phyloP scores from a whole-genome alignment of 2,329 filamentous ascomycete species.

The Aspergillus versicolor region DNA sequence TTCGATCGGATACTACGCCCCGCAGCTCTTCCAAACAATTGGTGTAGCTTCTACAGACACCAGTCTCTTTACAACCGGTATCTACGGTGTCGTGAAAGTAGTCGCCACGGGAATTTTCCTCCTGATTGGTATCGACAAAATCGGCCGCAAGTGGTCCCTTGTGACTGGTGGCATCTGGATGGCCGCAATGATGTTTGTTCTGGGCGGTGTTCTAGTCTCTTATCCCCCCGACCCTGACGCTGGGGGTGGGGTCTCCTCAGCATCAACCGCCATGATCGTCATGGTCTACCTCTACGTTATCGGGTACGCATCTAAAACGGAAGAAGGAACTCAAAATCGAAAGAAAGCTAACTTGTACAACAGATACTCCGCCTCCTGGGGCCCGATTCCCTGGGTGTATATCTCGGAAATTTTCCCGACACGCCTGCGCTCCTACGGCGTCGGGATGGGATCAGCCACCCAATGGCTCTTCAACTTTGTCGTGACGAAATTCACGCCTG shows the following conservation, averaged over 20 bases:
- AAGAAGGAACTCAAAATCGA: not conserved
- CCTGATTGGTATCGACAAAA: not conserved
- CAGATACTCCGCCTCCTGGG: conserved; percentile 27
- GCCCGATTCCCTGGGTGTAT: conserved; percentile 36
- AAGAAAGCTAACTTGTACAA: not conserved
- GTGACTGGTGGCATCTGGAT: not conserved
- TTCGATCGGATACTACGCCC: conserved; percentile 29
- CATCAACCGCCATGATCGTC: conserved; percentile 35
- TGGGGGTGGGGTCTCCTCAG: conserved; percentile 28
- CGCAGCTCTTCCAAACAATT: conserved; percentile 7
- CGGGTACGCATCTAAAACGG: not conserved
- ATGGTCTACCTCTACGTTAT: conserved; percentile 22
- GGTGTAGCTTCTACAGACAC: conserved; percentile 32
- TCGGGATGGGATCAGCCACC: conserved; percentile 38
- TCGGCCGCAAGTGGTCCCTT: conserved; percentile 1
- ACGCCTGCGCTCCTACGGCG: conserved; percentile 40
- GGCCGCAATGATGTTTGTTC: conserved; percentile 10
- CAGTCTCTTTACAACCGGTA: conserved; percentile 39
- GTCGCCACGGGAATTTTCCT: conserved; percentile 33
- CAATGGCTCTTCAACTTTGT: conserved; percentile 46
- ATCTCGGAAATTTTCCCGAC: conserved; percentile 40
- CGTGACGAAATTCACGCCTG: conserved; percentile 43
- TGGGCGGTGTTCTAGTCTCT: conserved; percentile 33
- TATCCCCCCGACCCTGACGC: conserved; percentile 17
- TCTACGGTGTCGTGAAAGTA: conserved; percentile 38